Evolutionary conservation across 306 rosid genomes (phyloP), one percentile per base, ranked within the genome.

Genomic region (Medicago lupulina): DNA sequence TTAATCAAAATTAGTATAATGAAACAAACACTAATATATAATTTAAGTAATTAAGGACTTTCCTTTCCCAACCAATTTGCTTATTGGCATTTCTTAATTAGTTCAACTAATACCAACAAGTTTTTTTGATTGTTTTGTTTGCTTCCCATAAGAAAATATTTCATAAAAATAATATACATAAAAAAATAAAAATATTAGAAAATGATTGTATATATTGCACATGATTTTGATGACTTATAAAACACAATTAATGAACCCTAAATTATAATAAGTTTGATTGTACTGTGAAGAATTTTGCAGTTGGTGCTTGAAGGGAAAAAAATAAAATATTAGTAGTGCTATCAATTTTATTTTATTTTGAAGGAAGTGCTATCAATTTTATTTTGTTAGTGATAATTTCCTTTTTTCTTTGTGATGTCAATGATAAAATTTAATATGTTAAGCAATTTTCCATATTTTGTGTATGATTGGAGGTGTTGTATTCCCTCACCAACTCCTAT

Each of bases 401-500:
- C 31, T 3, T 28, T 28, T 3, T 25, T 25, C 3, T 25, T 28
- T 28, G 31, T 28, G 4, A 28, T 28, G 31, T 28, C 31, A 28
- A 28, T 28, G 31, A 28, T 28, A 28, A 28, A 28, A 3, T 28
- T 28, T 28, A 28, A 28, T 28, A 28, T 28, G 31, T 28, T 28
- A 28, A 28, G 31, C 4, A 28, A 34, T 17, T 17, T 16, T 17
- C 2, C 58, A 1, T 3, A 5, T 54, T 54, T 53, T 53, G 25
- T 53, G 59, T 17, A 53, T 58, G 8, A 23, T 58, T 58, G 64
- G 63, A 58, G 64, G 65, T 59, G 65, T 58, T 58, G 12, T 7
- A 60, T 60, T 28, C 66, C 66, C 41, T 31, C 66, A 28, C 66
- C 66, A 28, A 60, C 41, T 60, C 40, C 10, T 60, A 60, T 60